Evolutionary conservation across 1,284 basidiomycete genomes (phyloP), one percentile per base, ranked within the genome.

Genomic region (Irpex lacteus): DNA sequence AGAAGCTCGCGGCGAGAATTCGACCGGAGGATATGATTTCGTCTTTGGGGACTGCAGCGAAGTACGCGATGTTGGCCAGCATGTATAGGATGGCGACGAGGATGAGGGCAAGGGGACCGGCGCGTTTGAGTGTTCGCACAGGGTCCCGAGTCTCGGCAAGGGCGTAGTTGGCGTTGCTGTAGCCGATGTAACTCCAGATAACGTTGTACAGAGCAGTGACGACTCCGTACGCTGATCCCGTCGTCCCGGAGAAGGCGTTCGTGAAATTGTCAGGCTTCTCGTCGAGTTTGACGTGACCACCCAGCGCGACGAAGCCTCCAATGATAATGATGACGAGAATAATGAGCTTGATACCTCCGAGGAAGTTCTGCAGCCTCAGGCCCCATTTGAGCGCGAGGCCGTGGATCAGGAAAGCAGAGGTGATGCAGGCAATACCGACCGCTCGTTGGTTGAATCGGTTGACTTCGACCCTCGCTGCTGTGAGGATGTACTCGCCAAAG

Each of bases 111-210:
- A 87, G 69, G 1, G 87, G 86, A 7, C 82, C 86, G 1, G 87
- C 87, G 4, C 79, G 74, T 70, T 84, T 88, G 69, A 89, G 81
- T 0, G 88, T 89, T 37, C 79, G 76, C 4, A 88, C 78, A 5
- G 88, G 87, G 68, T 89, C 78, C 18, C 78, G 79, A n/a, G 87
- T 77, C 70, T 89, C 87, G 2, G 85, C 86, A 3, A 89, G 74
- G 0, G 62, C 62, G 66, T 87, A 88, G 68, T 90, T 89, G 19
- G 85, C 86, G 63, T 85, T 88, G 0, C 82, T 81, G 69, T 88
- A 90, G 0, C 88, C 88, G 63, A 81, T 78, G 68, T 83, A 88
- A 0, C 84, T 85, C 86, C 85, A 88, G 47, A 85, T 83, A 60
- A 88, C 83, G 67, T 81, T 85, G 68, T 85, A 86, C 47, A 88